Percentiles rank a stretch among this genome's conserved stretches.
Conservation (phyloP, 345 rosid genomes). For the Aquilaria yunnanensis region DNA sequence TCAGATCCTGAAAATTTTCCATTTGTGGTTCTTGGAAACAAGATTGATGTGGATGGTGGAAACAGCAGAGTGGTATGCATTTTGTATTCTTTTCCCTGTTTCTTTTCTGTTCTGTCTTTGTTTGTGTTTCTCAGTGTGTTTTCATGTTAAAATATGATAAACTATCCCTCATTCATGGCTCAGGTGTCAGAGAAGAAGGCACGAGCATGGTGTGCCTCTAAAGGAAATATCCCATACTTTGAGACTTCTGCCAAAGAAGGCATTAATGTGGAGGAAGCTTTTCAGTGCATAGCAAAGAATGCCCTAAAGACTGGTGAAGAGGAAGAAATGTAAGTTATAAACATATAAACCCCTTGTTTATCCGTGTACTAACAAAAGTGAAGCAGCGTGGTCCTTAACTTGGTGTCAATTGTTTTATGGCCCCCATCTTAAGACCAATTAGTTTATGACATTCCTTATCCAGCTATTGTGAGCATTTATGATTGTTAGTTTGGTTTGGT, state of each 20-base stretch:
- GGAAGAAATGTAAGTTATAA: slow-evolving; percentile 72
- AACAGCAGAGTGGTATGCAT: slow-evolving; percentile 77
- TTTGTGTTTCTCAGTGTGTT: too few species aligned
- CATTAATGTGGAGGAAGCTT: slow-evolving; percentile 84
- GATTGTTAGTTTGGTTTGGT: background rate
- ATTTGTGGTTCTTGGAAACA: slow-evolving; percentile 84
- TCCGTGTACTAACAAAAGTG: background rate
- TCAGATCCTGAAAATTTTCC: slow-evolving; percentile 90
- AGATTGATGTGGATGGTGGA: slow-evolving; percentile 82
- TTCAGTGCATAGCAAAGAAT: slow-evolving; percentile 77
- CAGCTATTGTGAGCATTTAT: background rate
- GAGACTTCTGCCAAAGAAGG: slow-evolving; percentile 98
- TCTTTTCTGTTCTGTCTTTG: background rate
- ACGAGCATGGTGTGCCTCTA: slow-evolving; percentile 90
- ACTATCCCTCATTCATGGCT: slow-evolving; percentile 3
- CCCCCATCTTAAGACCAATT: too few species aligned
- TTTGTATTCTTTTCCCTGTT: background rate
- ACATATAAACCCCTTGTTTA: background rate
- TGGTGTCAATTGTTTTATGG: too few species aligned
- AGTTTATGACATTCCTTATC: background rate
- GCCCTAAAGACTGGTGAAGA: slow-evolving; percentile 86
- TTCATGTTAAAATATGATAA: too few species aligned
- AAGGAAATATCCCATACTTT: slow-evolving; percentile 86
- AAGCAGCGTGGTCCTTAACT: background rate
- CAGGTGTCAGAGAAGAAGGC: slow-evolving; percentile 92